Evolutionary conservation across 164 flowering plant species (phyloP).

Genomic region (Vitis riparia): DNA sequence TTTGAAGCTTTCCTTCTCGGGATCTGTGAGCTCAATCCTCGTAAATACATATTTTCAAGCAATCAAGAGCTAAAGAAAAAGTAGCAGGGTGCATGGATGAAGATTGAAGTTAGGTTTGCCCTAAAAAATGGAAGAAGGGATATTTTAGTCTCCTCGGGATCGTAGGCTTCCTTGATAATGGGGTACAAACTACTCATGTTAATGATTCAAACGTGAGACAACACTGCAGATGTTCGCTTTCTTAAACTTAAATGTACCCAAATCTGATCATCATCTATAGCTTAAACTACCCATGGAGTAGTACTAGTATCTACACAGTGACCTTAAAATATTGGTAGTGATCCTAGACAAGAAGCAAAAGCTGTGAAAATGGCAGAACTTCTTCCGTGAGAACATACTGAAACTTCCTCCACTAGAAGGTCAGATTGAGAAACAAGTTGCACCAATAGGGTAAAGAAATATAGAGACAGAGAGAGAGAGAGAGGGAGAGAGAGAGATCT

Average conservation of each 20-base stretch:
- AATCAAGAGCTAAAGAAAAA: neutral
- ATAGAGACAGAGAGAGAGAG: no score
- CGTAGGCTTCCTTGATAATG: neutral
- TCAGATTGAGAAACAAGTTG: neutral
- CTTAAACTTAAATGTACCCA: neutral
- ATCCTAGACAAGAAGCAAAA: neutral
- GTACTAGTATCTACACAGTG: no score
- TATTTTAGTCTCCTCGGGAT: neutral
- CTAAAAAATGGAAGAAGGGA: neutral
- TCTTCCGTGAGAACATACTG: neutral
- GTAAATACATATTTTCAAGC: neutral
- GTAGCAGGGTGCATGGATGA: neutral
- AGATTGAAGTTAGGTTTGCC: slow-evolving; percentile 1
- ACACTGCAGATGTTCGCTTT: neutral
- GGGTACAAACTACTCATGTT: neutral
- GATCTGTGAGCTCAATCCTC: neutral
- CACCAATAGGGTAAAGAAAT: neutral
- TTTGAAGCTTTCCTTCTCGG: no score
- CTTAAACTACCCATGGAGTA: neutral
- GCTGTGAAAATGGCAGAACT: neutral
- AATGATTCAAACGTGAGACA: neutral
- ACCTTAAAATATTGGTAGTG: neutral
- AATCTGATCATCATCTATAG: neutral
- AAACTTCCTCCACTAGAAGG: no score
- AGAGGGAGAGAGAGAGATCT: neutral